Evolutionary conservation across 2,329 filamentous ascomycete species (phyloP), one percentile per base, ranked within the genome.

Genomic region (Beauveria sp.): DNA sequence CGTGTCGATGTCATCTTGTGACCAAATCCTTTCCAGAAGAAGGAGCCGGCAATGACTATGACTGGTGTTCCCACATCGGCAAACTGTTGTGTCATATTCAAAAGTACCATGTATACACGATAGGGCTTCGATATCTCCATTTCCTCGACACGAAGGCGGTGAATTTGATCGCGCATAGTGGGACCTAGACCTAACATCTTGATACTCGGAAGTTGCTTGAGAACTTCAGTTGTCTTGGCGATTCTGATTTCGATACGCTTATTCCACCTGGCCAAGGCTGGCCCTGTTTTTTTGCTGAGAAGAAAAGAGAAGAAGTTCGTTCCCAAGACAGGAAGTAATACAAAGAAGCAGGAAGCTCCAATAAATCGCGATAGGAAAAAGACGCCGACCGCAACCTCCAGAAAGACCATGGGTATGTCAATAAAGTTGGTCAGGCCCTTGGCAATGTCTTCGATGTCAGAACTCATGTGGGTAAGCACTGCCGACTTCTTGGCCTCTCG

Each of bases 401-500:
- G 18, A 20, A 52, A 6, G 22, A n/a, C 14, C 8, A 52, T 40
- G 1, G 50, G 50, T 3, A 59, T 48, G 9, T 48, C 41, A 5
- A 40, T 30, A 24, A 50, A 50, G 3, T 18, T 10, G 2, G 18
- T 4, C 2, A 62, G 16, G 2, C 48, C 55, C 3, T 16, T 40
- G 18, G n/a, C 30, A 14, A 62, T 43, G 3, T 28, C 12, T 7
- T 54, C 55, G 2, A 62, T 55, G 6, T 62, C 61, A 3, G 61
- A 40, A 44, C 55, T 62, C 61, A 62, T 62, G 3, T 47, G 55
- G 5, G 61, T 62, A 18, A 58, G 10, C 10, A 46, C 61, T 2
- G 61, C 43, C 2, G 55, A 48, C 24, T 75, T 72, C 18, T 73
- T 70, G 6, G 69, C 67, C 1, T 66, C 61, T 3, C 64, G 65